A percentile compares a stretch with the other conserved stretches of the same genome.
phyloP scores from a whole-genome alignment of 768 basidiomycete species.

The Russula brevipes region DNA sequence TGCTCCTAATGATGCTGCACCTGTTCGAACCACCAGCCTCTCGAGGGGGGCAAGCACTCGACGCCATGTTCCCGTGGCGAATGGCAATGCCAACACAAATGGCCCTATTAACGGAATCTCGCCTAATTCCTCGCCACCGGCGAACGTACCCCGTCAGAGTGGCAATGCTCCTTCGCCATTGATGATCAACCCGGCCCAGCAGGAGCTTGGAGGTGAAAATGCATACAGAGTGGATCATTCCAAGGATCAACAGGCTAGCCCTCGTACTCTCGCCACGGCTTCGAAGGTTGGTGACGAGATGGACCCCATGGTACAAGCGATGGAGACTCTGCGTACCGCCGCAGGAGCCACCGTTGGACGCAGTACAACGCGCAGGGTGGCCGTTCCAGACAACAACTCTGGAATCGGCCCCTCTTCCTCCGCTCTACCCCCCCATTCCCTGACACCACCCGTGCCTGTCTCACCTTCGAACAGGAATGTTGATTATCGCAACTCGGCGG shows the following conservation, averaged over 20 bases:
- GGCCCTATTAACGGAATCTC: conserved; percentile 12
- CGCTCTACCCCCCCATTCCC: conserved; percentile 14
- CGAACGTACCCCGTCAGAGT: conserved; percentile 1
- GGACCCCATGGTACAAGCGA: conserved; percentile 38
- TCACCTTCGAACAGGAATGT: conserved; percentile 31
- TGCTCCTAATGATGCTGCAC: conserved; percentile 31
- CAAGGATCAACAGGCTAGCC: conserved; percentile 56
- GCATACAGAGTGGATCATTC: conserved; percentile 62
- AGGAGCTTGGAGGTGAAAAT: conserved; percentile 62
- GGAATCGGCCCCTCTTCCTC: conserved; percentile 17
- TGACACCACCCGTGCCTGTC: conserved; percentile 24
- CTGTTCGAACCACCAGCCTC: conserved; percentile 33
- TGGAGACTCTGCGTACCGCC: conserved; percentile 32
- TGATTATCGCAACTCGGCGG: conserved; percentile 73
- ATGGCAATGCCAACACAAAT: background rate
- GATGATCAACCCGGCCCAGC: conserved; percentile 38
- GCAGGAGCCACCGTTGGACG: conserved; percentile 32
- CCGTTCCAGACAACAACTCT: conserved; percentile 4
- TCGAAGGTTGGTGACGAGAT: conserved; percentile 32
- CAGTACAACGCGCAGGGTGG: conserved; percentile 27
- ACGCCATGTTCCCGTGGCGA: conserved; percentile 1
- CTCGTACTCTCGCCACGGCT: background rate
- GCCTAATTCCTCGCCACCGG: conserved; percentile 15
- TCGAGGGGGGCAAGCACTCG: conserved; percentile 30
- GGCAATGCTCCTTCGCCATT: background rate